phyloP scores from a whole-genome alignment of 2,329 filamentous ascomycete genomes.

The Sclerotinia subarctica region DNA sequence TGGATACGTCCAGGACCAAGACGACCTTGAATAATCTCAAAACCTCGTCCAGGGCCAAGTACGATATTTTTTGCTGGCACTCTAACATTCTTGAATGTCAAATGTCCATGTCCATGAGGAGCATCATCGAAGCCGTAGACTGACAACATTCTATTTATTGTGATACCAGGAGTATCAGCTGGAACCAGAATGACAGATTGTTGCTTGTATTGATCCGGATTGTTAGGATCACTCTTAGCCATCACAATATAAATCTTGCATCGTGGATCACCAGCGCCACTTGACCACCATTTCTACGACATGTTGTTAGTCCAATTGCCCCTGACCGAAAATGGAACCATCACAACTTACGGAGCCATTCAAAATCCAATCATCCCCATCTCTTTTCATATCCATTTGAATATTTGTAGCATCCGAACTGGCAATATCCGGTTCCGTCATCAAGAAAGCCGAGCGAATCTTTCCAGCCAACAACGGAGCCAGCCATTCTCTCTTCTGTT shows the following conservation, averaged over 20 bases:
- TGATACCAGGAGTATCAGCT: slow-evolving; percentile 75
- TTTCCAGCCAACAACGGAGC: slow-evolving; percentile 76
- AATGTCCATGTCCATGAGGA: slow-evolving; percentile 95
- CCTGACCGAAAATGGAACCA: neutral
- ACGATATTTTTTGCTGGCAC: slow-evolving; percentile 82
- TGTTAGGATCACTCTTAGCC: slow-evolving; percentile 80
- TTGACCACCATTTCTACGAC: slow-evolving; percentile 95
- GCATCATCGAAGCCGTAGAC: slow-evolving; percentile 98
- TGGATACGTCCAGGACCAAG: slow-evolving; percentile 95
- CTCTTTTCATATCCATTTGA: slow-evolving; percentile 73
- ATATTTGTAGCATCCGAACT: slow-evolving; percentile 94
- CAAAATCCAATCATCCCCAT: slow-evolving; percentile 85
- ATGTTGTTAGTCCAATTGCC: slow-evolving; percentile 28
- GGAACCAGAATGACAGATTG: slow-evolving; percentile 93
- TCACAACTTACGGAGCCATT: slow-evolving; percentile 69
- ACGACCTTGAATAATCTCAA: slow-evolving; percentile 97
- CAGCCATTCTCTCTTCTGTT: slow-evolving; percentile 82
- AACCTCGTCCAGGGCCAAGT: slow-evolving; percentile 88
- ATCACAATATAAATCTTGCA: slow-evolving; percentile 96
- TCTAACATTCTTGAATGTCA: slow-evolving; percentile 84
- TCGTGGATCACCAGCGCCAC: slow-evolving; percentile 86
- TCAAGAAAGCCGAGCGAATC: slow-evolving; percentile 86
- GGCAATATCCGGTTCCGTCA: slow-evolving; percentile 88
- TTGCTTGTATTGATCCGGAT: slow-evolving; percentile 78
- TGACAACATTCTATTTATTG: slow-evolving; percentile 87